Evolutionary conservation across 441 rosid species (phyloP).

Genomic region (Flueggea neowawraea): DNA sequence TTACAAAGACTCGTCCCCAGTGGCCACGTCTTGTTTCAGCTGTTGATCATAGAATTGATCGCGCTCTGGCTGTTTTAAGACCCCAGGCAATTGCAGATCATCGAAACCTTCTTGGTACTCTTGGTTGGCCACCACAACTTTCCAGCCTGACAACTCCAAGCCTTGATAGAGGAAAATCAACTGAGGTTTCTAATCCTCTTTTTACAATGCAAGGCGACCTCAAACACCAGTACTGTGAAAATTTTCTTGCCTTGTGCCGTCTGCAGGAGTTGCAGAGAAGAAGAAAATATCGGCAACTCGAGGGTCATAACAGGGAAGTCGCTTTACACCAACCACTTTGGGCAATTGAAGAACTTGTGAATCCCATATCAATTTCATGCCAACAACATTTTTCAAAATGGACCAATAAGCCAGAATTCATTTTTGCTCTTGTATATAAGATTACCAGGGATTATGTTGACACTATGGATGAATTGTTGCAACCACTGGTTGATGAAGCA

Average conservation of each 20-base stretch:
- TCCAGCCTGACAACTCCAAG: constrained; percentile 47
- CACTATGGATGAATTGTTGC: constrained; percentile 87
- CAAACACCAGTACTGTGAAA: constrained; percentile 69
- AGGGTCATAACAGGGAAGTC: constrained; percentile 54
- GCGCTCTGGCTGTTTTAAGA: constrained; percentile 80
- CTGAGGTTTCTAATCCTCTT: constrained; percentile 60
- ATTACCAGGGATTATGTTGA: constrained; percentile 84
- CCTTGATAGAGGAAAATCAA: constrained; percentile 42
- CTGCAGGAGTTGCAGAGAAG: constrained; percentile 81
- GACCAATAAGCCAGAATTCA: constrained; percentile 75
- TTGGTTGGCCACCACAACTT: constrained; percentile 94
- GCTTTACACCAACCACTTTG: constrained; percentile 85
- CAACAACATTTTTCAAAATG: constrained; percentile 77
- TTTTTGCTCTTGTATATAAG: constrained; percentile 85
- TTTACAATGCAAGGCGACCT: constrained; percentile 78
- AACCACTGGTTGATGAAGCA: constrained; percentile 92
- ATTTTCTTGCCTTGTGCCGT: constrained; percentile 73
- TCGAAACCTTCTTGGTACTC: constrained; percentile 72
- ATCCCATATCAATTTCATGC: constrained; percentile 70
- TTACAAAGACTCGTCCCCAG: constrained; percentile 60
- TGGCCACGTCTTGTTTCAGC: constrained; percentile 80
- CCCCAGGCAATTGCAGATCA: constrained; percentile 94
- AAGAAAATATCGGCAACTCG: constrained; percentile 84
- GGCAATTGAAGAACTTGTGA: constrained; percentile 96
- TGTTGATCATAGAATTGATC: constrained; percentile 90